A percentile compares a stretch with the other conserved stretches of the same genome.
These are phyloP conservation scores for Glycine latifolia DNA, from an alignment of 306 rosid genomes.

Conservation along the genomic window DNA sequence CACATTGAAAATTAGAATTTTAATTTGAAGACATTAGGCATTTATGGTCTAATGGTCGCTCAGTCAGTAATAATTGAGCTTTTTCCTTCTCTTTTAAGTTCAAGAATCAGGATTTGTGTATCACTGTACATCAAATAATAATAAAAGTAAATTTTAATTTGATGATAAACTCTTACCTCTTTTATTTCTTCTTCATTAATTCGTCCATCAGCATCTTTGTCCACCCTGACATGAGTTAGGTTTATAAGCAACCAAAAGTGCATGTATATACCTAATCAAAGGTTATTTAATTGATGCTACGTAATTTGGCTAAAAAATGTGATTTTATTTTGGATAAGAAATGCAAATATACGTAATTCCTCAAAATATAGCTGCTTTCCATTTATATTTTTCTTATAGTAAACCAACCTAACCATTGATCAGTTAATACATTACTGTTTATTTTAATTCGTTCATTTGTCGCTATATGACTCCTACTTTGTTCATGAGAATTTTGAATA, in stretches of 20 bases:
- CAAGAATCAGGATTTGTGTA: no score
- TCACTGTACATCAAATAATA: not conserved
- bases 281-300: not conserved
- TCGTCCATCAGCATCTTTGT: conserved; percentile 89
- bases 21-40: not conserved
- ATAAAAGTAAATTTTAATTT: not conserved
- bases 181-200: conserved; percentile 79
- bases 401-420: conserved; percentile 22
- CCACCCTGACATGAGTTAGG: conserved; percentile 72
- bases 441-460: not conserved
- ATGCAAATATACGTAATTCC: not conserved
- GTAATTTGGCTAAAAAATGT: not conserved
- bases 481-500: not conserved
- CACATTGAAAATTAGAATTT: not conserved
- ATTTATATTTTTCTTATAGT: not conserved
- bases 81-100: not conserved
- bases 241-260: conserved; percentile 13
- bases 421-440: not conserved
- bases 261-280: conserved; percentile 17
- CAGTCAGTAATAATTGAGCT: not conserved
- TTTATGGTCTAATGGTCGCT: not conserved
- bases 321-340: conserved; percentile 19
- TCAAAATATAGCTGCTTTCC: conserved; percentile 28
- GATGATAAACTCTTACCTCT: conserved; percentile 58
- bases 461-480: not conserved